Percentiles rank a stretch among this genome's conserved stretches.
Conservation (phyloP, 1,284 basidiomycete species). For the Sporisorium scitamineum region DNA sequence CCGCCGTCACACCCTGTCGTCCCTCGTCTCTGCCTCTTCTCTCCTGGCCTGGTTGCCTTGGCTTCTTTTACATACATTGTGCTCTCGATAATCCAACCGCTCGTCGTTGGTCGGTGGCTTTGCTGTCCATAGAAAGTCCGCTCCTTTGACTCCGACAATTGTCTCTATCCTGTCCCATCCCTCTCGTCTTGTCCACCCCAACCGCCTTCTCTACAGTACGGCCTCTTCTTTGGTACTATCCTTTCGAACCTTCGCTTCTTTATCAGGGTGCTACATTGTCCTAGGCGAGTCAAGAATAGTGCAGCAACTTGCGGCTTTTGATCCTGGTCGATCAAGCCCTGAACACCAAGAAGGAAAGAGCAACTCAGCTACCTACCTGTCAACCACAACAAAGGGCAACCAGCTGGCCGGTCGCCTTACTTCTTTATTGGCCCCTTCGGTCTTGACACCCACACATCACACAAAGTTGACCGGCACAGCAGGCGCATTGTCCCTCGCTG, state of each 20-base stretch:
- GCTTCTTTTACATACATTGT: background rate
- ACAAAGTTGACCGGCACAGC: background rate
- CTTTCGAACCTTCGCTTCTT: no score
- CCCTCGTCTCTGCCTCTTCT: background rate
- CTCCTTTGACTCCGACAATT: background rate
- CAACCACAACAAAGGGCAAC: background rate
- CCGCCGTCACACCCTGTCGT: background rate
- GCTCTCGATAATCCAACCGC: no score
- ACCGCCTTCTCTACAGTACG: background rate
- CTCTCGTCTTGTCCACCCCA: background rate
- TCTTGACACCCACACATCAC: background rate
- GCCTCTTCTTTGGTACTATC: no score
- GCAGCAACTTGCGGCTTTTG: background rate
- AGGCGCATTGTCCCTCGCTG: background rate
- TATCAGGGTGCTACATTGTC: no score
- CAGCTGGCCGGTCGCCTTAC: background rate
- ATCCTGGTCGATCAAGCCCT: background rate
- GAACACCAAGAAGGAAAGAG: no score
- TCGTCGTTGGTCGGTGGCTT: background rate
- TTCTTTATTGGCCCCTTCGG: background rate
- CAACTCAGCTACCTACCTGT: background rate
- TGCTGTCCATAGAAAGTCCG: background rate
- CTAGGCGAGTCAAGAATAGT: background rate
- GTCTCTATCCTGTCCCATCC: background rate
- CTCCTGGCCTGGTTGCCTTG: background rate